Conservation (phyloP, 164 flowering plant species). For the Echeveria elegans region DNA sequence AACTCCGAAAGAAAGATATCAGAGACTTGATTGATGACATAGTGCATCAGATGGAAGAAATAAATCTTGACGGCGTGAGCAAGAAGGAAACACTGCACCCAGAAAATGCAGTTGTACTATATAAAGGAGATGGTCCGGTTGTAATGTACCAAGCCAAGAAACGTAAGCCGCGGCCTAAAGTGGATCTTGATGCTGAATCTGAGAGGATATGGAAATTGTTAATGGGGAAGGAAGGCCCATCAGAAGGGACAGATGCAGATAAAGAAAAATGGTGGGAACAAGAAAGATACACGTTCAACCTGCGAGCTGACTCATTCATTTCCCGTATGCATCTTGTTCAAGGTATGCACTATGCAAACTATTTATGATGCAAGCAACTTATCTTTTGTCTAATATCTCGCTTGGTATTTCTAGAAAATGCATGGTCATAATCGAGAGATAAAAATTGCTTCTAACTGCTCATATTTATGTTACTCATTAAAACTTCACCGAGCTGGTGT, state of each 20-base stretch:
- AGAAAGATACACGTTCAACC: constrained; percentile 33
- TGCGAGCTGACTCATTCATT: constrained; percentile 39
- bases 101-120: constrained; percentile 47
- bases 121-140: constrained; percentile 32
- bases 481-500: background rate
- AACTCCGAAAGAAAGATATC: background rate
- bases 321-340: constrained; percentile 49
- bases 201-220: constrained; percentile 55
- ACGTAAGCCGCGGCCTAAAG: constrained; percentile 50
- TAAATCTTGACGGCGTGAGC: constrained; percentile 15
- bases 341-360: constrained; percentile 17
- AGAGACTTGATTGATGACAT: constrained; percentile 23
- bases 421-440: background rate
- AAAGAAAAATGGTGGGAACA: constrained; percentile 50
- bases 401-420: background rate
- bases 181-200: constrained; percentile 60
- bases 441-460: background rate
- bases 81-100: constrained; percentile 6
- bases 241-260: constrained; percentile 28
- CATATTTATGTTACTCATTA: background rate
- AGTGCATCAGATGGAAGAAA: constrained; percentile 14
- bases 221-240: constrained; percentile 39
- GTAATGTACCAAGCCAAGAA: constrained; percentile 47
- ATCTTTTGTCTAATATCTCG: background rate
- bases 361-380: background rate